Evolutionary conservation across 495 filamentous ascomycete genomes (phyloP).

Genomic region (Trichoderma asperelloides): DNA sequence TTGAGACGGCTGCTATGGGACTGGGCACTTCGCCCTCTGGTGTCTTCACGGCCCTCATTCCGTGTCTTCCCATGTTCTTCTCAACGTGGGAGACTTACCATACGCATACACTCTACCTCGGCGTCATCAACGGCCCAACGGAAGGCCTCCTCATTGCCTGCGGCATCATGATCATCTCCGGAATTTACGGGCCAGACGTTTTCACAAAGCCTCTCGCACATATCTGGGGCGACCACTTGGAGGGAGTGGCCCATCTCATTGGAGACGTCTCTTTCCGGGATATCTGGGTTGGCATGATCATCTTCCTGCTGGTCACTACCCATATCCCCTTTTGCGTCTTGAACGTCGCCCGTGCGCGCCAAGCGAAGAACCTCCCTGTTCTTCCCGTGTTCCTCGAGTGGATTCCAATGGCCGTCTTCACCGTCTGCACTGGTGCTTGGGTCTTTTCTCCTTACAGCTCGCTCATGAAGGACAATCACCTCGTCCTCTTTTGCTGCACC

Average conservation of each 20-base stretch:
- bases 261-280: slow-evolving; percentile 65
- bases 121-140: slow-evolving; percentile 94
- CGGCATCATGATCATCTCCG: slow-evolving; percentile 72
- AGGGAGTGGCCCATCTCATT: slow-evolving; percentile 45
- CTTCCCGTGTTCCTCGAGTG: slow-evolving; percentile 87
- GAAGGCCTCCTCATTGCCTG: slow-evolving; percentile 90
- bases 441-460: slow-evolving; percentile 78
- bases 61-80: slow-evolving; percentile 96
- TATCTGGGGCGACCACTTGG: slow-evolving; percentile 48
- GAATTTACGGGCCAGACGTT: slow-evolving; percentile 77
- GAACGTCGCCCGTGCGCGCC: slow-evolving; percentile 74
- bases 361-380: slow-evolving; percentile 62
- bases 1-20: slow-evolving; percentile 87
- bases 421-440: slow-evolving; percentile 66
- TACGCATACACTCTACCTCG: slow-evolving; percentile 93
- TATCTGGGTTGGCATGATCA: slow-evolving; percentile 75
- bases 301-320: slow-evolving; percentile 60
- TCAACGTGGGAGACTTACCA: slow-evolving; percentile 99
- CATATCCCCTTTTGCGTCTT: slow-evolving; percentile 76
- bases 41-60: slow-evolving; percentile 82
- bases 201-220: slow-evolving; percentile 69
- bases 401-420: slow-evolving; percentile 82
- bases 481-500: slow-evolving; percentile 86
- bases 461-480: slow-evolving; percentile 67
- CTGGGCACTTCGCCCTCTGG: slow-evolving; percentile 72